Evolutionary conservation across 371 early-diverging fungal genomes (phyloP).

Genomic region (Saksenaea oblongispora): DNA sequence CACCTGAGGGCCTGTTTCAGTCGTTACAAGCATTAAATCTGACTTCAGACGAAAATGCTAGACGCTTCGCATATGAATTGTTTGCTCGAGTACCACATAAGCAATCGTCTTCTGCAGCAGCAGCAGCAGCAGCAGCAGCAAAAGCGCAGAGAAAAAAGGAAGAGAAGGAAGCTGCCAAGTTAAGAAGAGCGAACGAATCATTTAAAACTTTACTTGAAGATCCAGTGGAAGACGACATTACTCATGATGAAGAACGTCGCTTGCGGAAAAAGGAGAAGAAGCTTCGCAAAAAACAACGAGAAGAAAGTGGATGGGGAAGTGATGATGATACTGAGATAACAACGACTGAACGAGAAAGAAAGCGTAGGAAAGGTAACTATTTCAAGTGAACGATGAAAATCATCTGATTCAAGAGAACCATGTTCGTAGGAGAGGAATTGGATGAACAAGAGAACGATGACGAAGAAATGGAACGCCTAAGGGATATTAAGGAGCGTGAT

Average conservation of each 20-base stretch:
- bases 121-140: constrained; percentile 32
- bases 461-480: constrained; percentile 60
- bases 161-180: constrained; percentile 52
- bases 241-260: constrained; percentile 26
- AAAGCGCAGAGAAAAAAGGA: constrained; percentile 52
- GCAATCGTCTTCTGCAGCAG: constrained; percentile 23
- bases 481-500: constrained; percentile 82
- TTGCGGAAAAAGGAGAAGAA: constrained; percentile 51
- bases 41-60: constrained; percentile 52
- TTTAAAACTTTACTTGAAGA: constrained; percentile 64
- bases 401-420: background rate
- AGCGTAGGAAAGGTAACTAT: constrained; percentile 37
- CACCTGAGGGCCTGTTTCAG: constrained; percentile 52
- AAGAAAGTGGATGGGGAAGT: constrained; percentile 58
- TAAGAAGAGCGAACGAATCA: constrained; percentile 62
- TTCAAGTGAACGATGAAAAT: background rate
- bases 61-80: constrained; percentile 67
- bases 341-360: constrained; percentile 37
- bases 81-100: constrained; percentile 60
- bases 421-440: constrained; percentile 7
- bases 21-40: constrained; percentile 62
- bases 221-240: constrained; percentile 26
- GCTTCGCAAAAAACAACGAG: constrained; percentile 55
- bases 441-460: constrained; percentile 38
- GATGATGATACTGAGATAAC: constrained; percentile 57